Evolutionary conservation across 768 basidiomycete genomes (phyloP), one percentile per base, ranked within the genome.

Genomic region (Lentinula lateritia): DNA sequence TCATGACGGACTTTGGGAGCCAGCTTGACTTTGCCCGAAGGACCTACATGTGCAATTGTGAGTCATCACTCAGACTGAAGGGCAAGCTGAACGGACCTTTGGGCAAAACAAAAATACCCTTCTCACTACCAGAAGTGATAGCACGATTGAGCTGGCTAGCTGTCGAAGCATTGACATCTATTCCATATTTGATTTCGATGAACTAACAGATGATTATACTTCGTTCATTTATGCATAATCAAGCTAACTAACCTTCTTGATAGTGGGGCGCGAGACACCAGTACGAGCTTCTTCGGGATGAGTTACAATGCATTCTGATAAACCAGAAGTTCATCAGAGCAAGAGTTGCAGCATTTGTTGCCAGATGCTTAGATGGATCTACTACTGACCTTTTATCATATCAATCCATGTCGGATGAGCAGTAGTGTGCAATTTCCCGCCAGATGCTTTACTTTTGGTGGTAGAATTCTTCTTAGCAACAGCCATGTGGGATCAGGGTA

Each of bases 121-220:
- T 79, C 70, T 80, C 80, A 65, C 72, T 77, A 42, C 80, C 81
- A 23, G 75, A 70, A 6, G 78, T 78, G 74, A 97, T 94, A 64
- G 94, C 93, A 63, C 84, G 86, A 71, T 87, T 88, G 72, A 97
- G 84, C 76, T 92, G 88, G 64, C 80, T 85, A 66, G 81, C 81
- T 71, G 91, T 85, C 10, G 90, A 76, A 64, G 87, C 82, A 66
- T 86, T 88, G 67, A 92, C 81, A 68, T 87, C 83, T 66, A 96
- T 78, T 70, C 86, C 85, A 79, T 93, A 96, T 69, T 84, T 89
- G 65, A 83, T 79, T 76, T 93, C 91, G 61, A 95, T 86, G 73
- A 93, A 82, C 92, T 94, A 20, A 54, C 58, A 48, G 61, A 60
- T 60, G 63, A 63, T 62, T 60, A 63, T 62, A 62, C 56, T 42